These are phyloP conservation scores for Arthrocladium fulminans DNA, from an alignment of 2,329 filamentous ascomycete species.

Conservation along the genomic window DNA sequence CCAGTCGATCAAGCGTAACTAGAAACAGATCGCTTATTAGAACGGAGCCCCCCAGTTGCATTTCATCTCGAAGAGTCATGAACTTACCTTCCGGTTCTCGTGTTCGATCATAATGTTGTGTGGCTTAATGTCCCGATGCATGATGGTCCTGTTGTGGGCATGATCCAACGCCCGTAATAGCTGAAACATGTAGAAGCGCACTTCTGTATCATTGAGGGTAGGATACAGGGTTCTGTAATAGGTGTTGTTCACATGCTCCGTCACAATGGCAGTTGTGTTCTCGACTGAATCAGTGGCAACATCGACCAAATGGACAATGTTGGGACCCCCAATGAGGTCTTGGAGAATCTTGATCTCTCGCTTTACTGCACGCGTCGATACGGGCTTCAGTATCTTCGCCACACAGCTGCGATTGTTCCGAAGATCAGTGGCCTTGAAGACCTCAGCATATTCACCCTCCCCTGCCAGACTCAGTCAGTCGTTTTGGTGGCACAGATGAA, in stretches of 20 bases:
- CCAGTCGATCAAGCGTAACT: conserved; percentile 9
- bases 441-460: background rate
- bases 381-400: background rate
- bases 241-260: background rate
- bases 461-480: background rate
- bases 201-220: background rate
- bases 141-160: too few species aligned
- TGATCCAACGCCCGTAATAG: too few species aligned
- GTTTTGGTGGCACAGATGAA: background rate
- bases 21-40: background rate
- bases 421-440: background rate
- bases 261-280: background rate
- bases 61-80: background rate
- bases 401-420: background rate
- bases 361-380: background rate
- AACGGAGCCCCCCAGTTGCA: background rate
- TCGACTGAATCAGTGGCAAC: background rate
- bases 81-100: conserved; percentile 24
- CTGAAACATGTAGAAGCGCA: background rate
- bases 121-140: too few species aligned
- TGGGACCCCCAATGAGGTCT: background rate
- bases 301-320: background rate
- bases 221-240: background rate
- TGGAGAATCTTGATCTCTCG: background rate
- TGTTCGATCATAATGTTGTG: too few species aligned